Percentiles rank a stretch among this genome's conserved stretches.
Conservation (phyloP, 129 eudicot species). For the Gnaphalium uliginosum region DNA sequence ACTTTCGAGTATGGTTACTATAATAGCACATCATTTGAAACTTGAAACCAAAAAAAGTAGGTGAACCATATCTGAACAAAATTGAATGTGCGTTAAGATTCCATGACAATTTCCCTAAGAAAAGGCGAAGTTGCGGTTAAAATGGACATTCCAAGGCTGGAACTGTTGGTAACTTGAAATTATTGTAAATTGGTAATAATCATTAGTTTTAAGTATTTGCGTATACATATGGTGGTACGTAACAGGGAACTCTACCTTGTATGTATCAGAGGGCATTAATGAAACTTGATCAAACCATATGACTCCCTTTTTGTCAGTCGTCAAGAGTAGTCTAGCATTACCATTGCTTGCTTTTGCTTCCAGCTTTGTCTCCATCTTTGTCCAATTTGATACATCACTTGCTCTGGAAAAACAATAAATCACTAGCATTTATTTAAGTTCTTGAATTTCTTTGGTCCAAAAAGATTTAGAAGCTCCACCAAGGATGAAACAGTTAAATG, state of each 20-base stretch:
- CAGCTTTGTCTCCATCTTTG: conserved; percentile 53
- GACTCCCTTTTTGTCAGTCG: conserved; percentile 63
- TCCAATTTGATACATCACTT: conserved; percentile 67
- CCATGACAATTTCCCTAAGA: too few species aligned
- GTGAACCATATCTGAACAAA: too few species aligned
- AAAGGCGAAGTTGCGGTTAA: background rate
- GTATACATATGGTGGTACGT: background rate
- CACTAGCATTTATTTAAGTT: background rate
- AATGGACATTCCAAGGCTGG: conserved; percentile 1
- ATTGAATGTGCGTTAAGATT: too few species aligned
- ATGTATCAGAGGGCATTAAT: conserved; percentile 83
- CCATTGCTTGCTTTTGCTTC: conserved; percentile 63
- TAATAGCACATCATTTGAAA: too few species aligned
- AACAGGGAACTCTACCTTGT: conserved; percentile 51
- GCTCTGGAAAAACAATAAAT: conserved; percentile 45
- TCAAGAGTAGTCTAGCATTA: conserved; percentile 66
- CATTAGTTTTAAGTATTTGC: background rate
- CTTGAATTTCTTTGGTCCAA: background rate
- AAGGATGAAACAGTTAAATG: background rate
- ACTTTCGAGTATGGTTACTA: too few species aligned
- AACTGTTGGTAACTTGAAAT: conserved; percentile 6
- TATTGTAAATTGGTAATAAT: background rate
- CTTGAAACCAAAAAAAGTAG: too few species aligned
- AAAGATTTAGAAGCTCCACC: background rate
- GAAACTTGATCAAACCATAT: conserved; percentile 99